A percentile compares a stretch with the other conserved stretches of the same genome.
Evolutionary conservation across 1,284 basidiomycete genomes (phyloP).

Genomic region (Microbotryum violaceum): DNA sequence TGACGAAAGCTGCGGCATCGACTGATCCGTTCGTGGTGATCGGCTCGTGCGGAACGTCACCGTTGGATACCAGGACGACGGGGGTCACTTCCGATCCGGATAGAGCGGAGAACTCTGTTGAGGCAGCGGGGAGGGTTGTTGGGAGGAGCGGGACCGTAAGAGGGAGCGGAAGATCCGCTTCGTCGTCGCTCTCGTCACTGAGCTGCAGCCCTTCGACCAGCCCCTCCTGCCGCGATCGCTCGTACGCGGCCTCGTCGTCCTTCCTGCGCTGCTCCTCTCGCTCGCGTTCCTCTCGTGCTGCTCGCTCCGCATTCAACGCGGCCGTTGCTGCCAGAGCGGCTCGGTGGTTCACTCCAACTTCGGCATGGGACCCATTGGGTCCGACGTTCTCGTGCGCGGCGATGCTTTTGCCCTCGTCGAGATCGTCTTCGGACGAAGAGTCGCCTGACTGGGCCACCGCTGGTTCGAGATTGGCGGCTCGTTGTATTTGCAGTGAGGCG

Average conservation of each 20-base stretch:
- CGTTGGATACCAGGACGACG: background rate
- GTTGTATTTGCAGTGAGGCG: background rate
- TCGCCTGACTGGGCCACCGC: background rate
- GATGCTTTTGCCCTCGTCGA: background rate
- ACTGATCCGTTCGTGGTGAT: background rate
- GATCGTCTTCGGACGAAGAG: background rate
- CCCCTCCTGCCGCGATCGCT: slow-evolving; percentile 8
- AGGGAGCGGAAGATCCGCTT: slow-evolving; percentile 47
- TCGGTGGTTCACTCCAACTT: slow-evolving; percentile 17
- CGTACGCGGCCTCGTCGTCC: slow-evolving; percentile 27
- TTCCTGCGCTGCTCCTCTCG: slow-evolving; percentile 8
- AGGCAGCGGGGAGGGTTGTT: background rate
- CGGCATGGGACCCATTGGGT: background rate
- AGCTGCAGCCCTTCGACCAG: slow-evolving; percentile 28
- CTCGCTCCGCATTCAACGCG: slow-evolving; percentile 19
- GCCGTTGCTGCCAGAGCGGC: slow-evolving; percentile 25
- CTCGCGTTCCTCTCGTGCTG: slow-evolving; percentile 16
- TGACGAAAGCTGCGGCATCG: background rate
- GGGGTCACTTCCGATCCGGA: background rate
- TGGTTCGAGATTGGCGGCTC: background rate
- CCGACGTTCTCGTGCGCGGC: background rate
- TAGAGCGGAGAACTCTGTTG: background rate
- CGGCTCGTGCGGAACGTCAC: background rate
- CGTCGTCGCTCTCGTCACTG: slow-evolving; percentile 32
- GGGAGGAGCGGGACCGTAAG: background rate